These are phyloP conservation scores for Talaromyces sp. DNA, from an alignment of 2,329 filamentous ascomycete species.

Conservation along the genomic window DNA sequence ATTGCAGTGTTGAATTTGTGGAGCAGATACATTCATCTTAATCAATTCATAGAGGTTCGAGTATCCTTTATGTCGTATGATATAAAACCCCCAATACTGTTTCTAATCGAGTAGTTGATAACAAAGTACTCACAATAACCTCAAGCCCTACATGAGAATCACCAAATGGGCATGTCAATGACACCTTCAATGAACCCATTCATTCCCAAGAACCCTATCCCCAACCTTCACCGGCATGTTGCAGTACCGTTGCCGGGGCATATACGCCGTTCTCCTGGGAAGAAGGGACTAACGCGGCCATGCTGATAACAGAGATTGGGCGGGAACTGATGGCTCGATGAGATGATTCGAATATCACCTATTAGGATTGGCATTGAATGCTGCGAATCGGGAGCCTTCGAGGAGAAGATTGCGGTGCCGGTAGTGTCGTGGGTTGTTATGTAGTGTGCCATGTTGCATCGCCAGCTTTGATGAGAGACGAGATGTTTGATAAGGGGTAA, in stretches of 20 bases:
- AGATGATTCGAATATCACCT: slow-evolving; percentile 9
- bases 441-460: slow-evolving; percentile 7
- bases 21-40: too few species aligned
- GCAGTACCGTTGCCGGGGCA: slow-evolving; percentile 9
- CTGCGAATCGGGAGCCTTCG: background rate
- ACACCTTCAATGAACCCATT: slow-evolving; percentile 8
- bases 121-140: too few species aligned
- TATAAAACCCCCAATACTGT: too few species aligned
- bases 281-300: slow-evolving; percentile 13
- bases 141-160: too few species aligned
- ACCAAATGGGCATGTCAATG: too few species aligned
- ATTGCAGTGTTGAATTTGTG: too few species aligned
- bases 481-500: background rate
- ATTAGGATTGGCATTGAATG: slow-evolving; percentile 5
- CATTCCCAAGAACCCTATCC: background rate
- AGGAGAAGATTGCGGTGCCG: slow-evolving; percentile 5
- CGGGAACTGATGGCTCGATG: slow-evolving; percentile 5
- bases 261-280: slow-evolving; percentile 6
- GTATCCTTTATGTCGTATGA: too few species aligned
- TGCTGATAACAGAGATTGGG: background rate
- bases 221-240: background rate
- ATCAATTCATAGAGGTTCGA: too few species aligned
- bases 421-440: slow-evolving; percentile 8
- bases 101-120: too few species aligned
- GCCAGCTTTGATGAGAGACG: background rate